These are phyloP conservation scores for Saccharomyces hybrid DNA, from an alignment of 1,139 yeast species.

Conservation along the genomic window DNA sequence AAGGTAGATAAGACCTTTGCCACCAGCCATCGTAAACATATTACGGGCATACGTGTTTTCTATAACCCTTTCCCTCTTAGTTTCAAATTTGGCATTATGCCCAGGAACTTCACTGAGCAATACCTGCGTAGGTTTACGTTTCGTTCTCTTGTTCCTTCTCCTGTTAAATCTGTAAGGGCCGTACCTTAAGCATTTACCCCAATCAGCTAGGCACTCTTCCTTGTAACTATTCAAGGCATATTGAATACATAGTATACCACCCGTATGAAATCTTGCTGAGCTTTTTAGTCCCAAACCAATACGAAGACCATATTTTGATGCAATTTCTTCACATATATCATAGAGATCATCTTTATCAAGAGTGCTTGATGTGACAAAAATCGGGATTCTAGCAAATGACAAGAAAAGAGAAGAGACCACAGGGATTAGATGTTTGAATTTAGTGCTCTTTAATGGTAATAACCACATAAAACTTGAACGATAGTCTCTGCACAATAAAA, in stretches of 20 bases:
- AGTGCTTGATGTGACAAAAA: conserved; percentile 27
- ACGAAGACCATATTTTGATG: conserved; percentile 18
- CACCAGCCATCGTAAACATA: conserved; percentile 17
- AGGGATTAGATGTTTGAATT: conserved; percentile 18
- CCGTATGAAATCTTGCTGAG: conserved; percentile 18
- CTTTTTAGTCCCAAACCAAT: conserved; percentile 27
- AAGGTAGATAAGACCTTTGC: conserved; percentile 19
- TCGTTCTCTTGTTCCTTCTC: conserved; percentile 14
- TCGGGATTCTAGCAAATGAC: conserved; percentile 22
- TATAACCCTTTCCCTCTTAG: conserved; percentile 17
- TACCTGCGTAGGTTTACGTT: conserved; percentile 20
- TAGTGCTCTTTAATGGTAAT: conserved; percentile 22
- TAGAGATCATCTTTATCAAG: conserved; percentile 26
- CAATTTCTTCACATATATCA: conserved; percentile 24
- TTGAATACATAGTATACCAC: conserved; percentile 20
- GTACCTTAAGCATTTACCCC: conserved; percentile 24
- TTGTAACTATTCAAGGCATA: conserved; percentile 13
- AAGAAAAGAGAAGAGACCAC: conserved; percentile 18
- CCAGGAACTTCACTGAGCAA: conserved; percentile 13
- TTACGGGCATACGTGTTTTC: conserved; percentile 18
- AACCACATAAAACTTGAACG: conserved; percentile 28
- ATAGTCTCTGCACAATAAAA: conserved; percentile 27
- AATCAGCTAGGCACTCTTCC: conserved; percentile 21
- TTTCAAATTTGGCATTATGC: conserved; percentile 13
- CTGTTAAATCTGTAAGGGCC: conserved; percentile 17